phyloP scores from a whole-genome alignment of 163 green algal species.

The Prototheca wickerhamii region DNA sequence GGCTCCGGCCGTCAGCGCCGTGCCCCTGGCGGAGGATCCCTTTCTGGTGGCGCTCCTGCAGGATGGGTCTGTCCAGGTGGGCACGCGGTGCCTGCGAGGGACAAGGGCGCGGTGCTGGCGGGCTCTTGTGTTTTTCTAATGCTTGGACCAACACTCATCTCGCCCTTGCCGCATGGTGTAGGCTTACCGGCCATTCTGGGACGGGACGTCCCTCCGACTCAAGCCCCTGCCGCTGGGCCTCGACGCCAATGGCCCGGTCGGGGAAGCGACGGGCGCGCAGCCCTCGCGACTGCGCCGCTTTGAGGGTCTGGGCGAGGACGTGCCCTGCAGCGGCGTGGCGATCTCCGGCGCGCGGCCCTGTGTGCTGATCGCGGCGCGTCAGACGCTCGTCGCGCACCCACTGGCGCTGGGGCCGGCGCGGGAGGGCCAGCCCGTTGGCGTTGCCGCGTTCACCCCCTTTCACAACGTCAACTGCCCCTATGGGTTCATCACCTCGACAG shows the following conservation, averaged over 20 bases:
- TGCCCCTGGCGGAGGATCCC: too few relatives aligned
- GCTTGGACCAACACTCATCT: too few relatives aligned
- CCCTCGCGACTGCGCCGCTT: slow-evolving; percentile 25
- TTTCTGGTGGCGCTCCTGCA: too few relatives aligned
- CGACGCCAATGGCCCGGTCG: background rate
- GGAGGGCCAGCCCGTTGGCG: background rate
- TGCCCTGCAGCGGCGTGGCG: slow-evolving; percentile 40
- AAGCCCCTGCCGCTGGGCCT: slow-evolving; percentile 22
- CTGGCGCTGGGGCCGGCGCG: slow-evolving; percentile 20
- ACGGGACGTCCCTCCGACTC: slow-evolving; percentile 14
- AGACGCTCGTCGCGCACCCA: slow-evolving; percentile 46
- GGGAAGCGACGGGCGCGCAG: background rate
- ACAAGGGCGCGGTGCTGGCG: too few relatives aligned
- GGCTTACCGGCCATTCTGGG: background rate
- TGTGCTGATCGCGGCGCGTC: slow-evolving; percentile 57
- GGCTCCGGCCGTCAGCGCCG: too few relatives aligned
- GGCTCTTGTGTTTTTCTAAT: too few relatives aligned
- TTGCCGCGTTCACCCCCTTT: slow-evolving; percentile 70
- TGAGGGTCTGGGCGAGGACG: slow-evolving; percentile 32
- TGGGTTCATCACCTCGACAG: slow-evolving; percentile 14
- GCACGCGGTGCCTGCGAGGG: too few relatives aligned
- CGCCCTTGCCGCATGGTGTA: too few relatives aligned
- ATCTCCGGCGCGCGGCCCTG: slow-evolving; percentile 31
- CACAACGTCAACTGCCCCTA: slow-evolving; percentile 80
- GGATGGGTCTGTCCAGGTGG: too few relatives aligned